A percentile compares a stretch with the other conserved stretches of the same genome.
Evolutionary conservation across 768 basidiomycete genomes (phyloP).

Genomic region (Mycena venus): DNA sequence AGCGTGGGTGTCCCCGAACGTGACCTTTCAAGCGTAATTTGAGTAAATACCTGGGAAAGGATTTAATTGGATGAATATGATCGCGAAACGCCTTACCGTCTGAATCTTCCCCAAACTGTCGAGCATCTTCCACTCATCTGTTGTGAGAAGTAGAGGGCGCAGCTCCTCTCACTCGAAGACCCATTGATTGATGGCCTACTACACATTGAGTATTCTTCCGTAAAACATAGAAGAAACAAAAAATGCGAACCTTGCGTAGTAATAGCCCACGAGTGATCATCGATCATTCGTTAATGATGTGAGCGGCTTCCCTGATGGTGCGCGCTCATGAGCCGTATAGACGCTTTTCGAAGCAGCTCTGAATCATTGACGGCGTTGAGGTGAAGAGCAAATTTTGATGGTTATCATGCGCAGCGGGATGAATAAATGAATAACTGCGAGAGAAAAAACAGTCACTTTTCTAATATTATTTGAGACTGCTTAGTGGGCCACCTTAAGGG

Average conservation of each 20-base stretch:
- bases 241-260: background rate
- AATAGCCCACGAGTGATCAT: background rate
- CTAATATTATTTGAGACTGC: background rate
- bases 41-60: background rate
- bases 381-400: too few relatives aligned
- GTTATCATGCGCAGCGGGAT: too few relatives aligned
- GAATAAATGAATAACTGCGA: too few relatives aligned
- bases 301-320: too few relatives aligned
- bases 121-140: background rate
- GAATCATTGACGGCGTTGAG: too few relatives aligned
- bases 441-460: too few relatives aligned
- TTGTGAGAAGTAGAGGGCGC: background rate
- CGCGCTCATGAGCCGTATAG: too few relatives aligned
- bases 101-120: background rate
- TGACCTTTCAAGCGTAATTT: background rate
- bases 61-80: too few relatives aligned
- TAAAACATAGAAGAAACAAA: background rate
- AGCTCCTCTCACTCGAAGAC: background rate
- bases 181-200: conserved; percentile 2
- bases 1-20: too few relatives aligned
- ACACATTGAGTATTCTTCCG: background rate
- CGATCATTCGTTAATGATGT: too few relatives aligned
- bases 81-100: background rate
- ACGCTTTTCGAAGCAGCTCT: too few relatives aligned
- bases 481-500: background rate